phyloP scores from a whole-genome alignment of 768 basidiomycete species.

The Russula vinacea region DNA sequence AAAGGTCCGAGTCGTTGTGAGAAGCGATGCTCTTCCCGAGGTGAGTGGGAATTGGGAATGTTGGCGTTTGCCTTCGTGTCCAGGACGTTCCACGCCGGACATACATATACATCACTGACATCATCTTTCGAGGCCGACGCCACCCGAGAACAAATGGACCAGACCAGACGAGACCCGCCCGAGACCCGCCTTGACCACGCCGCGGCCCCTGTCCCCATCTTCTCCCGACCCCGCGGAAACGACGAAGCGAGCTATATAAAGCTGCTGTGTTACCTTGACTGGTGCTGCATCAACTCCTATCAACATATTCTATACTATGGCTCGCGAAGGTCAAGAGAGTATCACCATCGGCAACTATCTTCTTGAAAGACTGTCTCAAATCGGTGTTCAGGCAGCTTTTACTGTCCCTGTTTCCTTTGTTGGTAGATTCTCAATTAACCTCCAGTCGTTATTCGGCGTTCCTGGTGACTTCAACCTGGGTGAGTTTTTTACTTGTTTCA shows the following conservation, averaged over 20 bases:
- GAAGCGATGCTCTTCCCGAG: too few relatives aligned
- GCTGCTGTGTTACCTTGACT: not conserved
- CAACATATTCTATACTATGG: constrained; percentile 2
- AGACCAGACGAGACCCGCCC: constrained; percentile 7
- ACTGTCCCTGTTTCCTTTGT: not conserved
- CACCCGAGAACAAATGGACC: constrained; percentile 6
- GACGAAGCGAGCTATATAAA: constrained; percentile 11
- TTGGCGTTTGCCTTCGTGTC: too few relatives aligned
- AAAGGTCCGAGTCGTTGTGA: not conserved
- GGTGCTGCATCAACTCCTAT: too few relatives aligned
- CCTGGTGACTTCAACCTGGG: constrained; percentile 87
- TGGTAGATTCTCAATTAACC: constrained; percentile 8
- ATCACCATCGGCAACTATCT: constrained; percentile 60
- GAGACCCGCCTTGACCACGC: constrained; percentile 5
- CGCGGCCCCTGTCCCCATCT: not conserved
- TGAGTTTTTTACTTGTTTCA: constrained; percentile 28
- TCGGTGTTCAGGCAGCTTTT: constrained; percentile 55
- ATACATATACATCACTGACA: not conserved
- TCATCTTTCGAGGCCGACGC: constrained; percentile 7
- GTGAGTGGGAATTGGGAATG: too few relatives aligned
- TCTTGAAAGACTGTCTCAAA: constrained; percentile 58
- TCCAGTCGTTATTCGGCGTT: constrained; percentile 75
- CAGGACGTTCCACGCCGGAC: not conserved
- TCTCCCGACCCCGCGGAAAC: not conserved
- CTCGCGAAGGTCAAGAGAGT: constrained; percentile 23